phyloP scores from a whole-genome alignment of 2,329 filamentous ascomycete genomes.

The Diaporthe nobilis region DNA sequence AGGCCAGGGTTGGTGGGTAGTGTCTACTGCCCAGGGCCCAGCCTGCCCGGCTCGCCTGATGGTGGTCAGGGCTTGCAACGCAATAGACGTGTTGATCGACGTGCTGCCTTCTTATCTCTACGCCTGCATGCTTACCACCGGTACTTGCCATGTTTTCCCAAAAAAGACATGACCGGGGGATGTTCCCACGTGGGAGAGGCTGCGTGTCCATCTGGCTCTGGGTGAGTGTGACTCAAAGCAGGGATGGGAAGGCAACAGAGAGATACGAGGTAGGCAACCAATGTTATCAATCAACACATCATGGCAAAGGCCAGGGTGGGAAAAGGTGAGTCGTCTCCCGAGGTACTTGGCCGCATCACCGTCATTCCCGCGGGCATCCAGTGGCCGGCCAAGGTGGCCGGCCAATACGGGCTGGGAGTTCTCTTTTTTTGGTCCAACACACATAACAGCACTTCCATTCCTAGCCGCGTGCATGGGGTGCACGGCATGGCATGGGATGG shows the following conservation, averaged over 20 bases:
- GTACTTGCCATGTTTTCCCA: background rate
- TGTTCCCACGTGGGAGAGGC: constrained; percentile 20
- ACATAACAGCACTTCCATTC: constrained; percentile 27
- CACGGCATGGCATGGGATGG: constrained; percentile 16
- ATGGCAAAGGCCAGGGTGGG: background rate
- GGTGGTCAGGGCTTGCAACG: background rate
- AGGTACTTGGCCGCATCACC: constrained; percentile 6
- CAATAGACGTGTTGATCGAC: background rate
- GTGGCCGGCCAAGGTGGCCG: constrained; percentile 12
- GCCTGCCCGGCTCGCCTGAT: constrained; percentile 10
- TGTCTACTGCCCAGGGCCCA: background rate
- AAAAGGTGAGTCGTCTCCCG: constrained; percentile 2
- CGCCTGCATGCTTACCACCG: background rate
- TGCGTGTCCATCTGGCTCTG: constrained; percentile 19
- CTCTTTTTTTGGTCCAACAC: constrained; percentile 21
- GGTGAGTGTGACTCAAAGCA: background rate
- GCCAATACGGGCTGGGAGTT: constrained; percentile 12
- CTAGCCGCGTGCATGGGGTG: constrained; percentile 21
- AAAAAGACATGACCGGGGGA: background rate
- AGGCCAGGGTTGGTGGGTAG: background rate
- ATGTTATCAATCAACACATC: background rate
- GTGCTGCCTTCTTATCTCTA: constrained; percentile 10
- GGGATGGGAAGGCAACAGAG: constrained; percentile 22
- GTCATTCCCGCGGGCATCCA: constrained; percentile 20
- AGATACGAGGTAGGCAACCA: constrained; percentile 31